Percentiles rank a stretch among this genome's conserved stretches.
These are phyloP conservation scores for Sherardia arvensis DNA, from an alignment of 257 asterid genomes.

Conservation along the genomic window DNA sequence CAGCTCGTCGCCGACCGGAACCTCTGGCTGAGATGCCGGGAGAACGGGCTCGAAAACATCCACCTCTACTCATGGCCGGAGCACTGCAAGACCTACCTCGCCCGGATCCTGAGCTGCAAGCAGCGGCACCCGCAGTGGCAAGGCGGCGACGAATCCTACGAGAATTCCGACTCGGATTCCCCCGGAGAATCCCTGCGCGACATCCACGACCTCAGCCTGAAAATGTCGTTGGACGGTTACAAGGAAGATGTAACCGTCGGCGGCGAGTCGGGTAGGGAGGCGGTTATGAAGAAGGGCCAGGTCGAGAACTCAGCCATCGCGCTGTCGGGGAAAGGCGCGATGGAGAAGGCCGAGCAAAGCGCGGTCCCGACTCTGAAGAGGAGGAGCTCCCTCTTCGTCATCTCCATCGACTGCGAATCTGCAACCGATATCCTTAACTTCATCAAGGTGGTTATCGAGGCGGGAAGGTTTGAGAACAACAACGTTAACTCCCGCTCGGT, in stretches of 20 bases:
- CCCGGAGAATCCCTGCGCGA: conserved; percentile 64
- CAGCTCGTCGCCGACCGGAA: conserved; percentile 68
- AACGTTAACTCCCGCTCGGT: conserved; percentile 24
- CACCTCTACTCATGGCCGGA: conserved; percentile 78
- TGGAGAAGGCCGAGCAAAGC: conserved; percentile 37
- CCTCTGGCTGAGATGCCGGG: conserved; percentile 60
- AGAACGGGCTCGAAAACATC: conserved; percentile 48
- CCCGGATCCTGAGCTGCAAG: conserved; percentile 57
- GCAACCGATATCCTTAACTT: conserved; percentile 28
- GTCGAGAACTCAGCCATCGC: conserved; percentile 21
- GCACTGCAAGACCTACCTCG: conserved; percentile 61
- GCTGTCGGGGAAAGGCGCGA: conserved; percentile 22
- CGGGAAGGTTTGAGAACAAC: conserved; percentile 27
- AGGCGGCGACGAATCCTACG: conserved; percentile 25
- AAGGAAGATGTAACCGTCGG: conserved; percentile 36
- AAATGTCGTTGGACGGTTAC: conserved; percentile 52
- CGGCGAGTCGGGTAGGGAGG: conserved; percentile 10
- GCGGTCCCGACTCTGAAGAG: conserved; percentile 38
- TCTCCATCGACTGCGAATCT: conserved; percentile 48
- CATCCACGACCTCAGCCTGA: conserved; percentile 53
- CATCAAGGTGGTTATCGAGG: conserved; percentile 31
- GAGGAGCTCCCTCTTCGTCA: conserved; percentile 34
- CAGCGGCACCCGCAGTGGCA: conserved; percentile 70
- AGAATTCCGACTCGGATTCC: conserved; percentile 50
- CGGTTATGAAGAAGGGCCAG: conserved; percentile 15